Percentiles rank a stretch among this genome's conserved stretches.
These are phyloP conservation scores for Globisporangium takayamanum DNA, from an alignment of 352 stramenopile genomes.

Conservation along the genomic window DNA sequence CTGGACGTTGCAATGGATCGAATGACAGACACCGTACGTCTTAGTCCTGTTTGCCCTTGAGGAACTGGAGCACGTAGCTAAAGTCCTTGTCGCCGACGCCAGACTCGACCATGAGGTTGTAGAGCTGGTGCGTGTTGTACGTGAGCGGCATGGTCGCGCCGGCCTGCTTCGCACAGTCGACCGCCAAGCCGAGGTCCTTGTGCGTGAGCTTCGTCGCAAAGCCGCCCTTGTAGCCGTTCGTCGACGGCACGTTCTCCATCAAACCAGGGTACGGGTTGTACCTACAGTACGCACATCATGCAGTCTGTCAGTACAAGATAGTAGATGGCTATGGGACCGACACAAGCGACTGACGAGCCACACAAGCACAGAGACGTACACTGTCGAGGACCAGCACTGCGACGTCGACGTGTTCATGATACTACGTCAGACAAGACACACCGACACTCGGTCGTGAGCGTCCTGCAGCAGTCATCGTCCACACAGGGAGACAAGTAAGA, in stretches of 20 bases:
- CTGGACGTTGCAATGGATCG: too few relatives aligned
- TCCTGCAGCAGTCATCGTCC: neutral
- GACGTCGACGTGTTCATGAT: conserved; percentile 97
- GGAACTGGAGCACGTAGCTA: conserved; percentile 77
- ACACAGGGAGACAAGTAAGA: too few relatives aligned
- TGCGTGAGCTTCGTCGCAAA: conserved; percentile 93
- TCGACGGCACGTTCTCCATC: conserved; percentile 85
- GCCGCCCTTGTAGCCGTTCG: conserved; percentile 85
- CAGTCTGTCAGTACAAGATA: neutral
- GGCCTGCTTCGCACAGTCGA: conserved; percentile 85
- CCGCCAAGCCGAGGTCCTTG: conserved; percentile 95
- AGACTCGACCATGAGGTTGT: conserved; percentile 73
- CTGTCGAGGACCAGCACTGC: conserved; percentile 93
- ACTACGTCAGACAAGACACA: conserved; percentile 13
- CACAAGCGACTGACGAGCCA: neutral
- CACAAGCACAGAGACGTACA: conserved; percentile 56
- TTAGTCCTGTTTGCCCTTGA: conserved; percentile 62
- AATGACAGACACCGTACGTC: neutral
- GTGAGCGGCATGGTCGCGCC: conserved; percentile 76
- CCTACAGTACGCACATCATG: conserved; percentile 9
- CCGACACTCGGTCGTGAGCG: neutral
- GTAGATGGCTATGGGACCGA: too few relatives aligned
- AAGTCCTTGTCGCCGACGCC: conserved; percentile 84
- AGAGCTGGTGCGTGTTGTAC: conserved; percentile 69
- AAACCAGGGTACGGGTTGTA: conserved; percentile 94